phyloP scores from a whole-genome alignment of 2,329 filamentous ascomycete species.

The Aspergillus fumigatus region DNA sequence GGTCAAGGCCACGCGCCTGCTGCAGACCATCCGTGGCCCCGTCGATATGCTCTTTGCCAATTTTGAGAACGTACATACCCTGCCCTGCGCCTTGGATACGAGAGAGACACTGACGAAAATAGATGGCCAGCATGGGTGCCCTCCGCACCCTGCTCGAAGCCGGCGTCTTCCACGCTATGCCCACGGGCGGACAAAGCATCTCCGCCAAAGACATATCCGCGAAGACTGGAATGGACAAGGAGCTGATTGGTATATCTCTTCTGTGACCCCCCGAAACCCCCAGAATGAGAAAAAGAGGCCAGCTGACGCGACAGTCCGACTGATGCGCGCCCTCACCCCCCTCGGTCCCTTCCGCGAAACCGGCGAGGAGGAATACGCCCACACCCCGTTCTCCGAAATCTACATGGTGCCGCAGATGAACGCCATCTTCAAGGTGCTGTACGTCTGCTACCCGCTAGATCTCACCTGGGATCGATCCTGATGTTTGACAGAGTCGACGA shows the following conservation, averaged over 20 bases:
- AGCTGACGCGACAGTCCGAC: slow-evolving; percentile 10
- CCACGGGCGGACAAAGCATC: slow-evolving; percentile 12
- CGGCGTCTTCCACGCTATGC: slow-evolving; percentile 19
- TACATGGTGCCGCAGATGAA: slow-evolving; percentile 11
- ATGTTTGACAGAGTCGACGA: slow-evolving; percentile 8
- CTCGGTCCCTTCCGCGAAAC: slow-evolving; percentile 16
- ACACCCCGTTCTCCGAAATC: slow-evolving; percentile 17
- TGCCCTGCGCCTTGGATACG: too few species aligned
- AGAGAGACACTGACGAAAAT: not conserved
- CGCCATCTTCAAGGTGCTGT: slow-evolving; percentile 12
- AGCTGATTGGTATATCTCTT: slow-evolving; percentile 1
- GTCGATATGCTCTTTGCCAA: slow-evolving; percentile 16
- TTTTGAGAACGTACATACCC: slow-evolving; percentile 10
- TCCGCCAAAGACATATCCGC: slow-evolving; percentile 8
- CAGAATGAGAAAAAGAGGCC: too few species aligned
- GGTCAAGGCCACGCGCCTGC: slow-evolving; percentile 6
- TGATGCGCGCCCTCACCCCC: slow-evolving; percentile 16
- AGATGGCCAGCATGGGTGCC: slow-evolving; percentile 17
- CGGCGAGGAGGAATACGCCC: slow-evolving; percentile 15
- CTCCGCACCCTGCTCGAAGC: slow-evolving; percentile 16
- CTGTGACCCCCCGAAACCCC: too few species aligned
- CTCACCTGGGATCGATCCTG: too few species aligned
- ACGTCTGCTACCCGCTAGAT: not conserved
- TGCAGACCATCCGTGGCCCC: slow-evolving; percentile 18
- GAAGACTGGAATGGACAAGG: slow-evolving; percentile 9